Evolutionary conservation across 1,139 yeast species (phyloP).

Genomic region (Candida glucosophila): DNA sequence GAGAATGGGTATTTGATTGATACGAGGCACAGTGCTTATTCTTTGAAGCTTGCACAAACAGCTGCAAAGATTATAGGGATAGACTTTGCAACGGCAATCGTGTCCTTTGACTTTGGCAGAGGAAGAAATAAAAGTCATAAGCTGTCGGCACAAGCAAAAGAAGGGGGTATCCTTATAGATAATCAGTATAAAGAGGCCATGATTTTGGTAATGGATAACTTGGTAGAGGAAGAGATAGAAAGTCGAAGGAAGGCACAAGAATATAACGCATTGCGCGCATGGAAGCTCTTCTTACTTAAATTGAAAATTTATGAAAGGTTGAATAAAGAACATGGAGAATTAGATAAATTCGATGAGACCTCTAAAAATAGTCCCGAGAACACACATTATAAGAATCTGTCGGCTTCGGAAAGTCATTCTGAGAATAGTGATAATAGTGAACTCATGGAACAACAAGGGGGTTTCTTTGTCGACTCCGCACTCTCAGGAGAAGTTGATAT

Average conservation of each 20-base stretch:
- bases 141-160: conserved; percentile 44
- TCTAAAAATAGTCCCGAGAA: too few species aligned
- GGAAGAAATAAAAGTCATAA: conserved; percentile 15
- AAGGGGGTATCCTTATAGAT: conserved; percentile 74
- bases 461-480: too few species aligned
- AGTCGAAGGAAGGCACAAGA: conserved; percentile 37
- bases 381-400: too few species aligned
- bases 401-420: too few species aligned
- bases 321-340: conserved; percentile 51
- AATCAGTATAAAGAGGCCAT: conserved; percentile 60
- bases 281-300: conserved; percentile 69
- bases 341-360: conserved; percentile 1
- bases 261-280: conserved; percentile 49
- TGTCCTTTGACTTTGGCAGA: conserved; percentile 67
- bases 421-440: too few species aligned
- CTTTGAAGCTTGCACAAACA: conserved; percentile 43
- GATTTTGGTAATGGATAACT: conserved; percentile 42
- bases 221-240: conserved; percentile 49
- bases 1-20: conserved; percentile 59
- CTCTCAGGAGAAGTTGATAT: too few species aligned
- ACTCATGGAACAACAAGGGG: too few species aligned
- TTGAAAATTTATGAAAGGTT: conserved; percentile 65
- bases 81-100: conserved; percentile 82
- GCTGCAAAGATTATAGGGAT: conserved; percentile 68
- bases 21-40: conserved; percentile 8